Percentiles rank a stretch among this genome's conserved stretches.
phyloP scores from a whole-genome alignment of 2,329 filamentous ascomycete genomes.

The Phaeophleospora eucalypticola region DNA sequence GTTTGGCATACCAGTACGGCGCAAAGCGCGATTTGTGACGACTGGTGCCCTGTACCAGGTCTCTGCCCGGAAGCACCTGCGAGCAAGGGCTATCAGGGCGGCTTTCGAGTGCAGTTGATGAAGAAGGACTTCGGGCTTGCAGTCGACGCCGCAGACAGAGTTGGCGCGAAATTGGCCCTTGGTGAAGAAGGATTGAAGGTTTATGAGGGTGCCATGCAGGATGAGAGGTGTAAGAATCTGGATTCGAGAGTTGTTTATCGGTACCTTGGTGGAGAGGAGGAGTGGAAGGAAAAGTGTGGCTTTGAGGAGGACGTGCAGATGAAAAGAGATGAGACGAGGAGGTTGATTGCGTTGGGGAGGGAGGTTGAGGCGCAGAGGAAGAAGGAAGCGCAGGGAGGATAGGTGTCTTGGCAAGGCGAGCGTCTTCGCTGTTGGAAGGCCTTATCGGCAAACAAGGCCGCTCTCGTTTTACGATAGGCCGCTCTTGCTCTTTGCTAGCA shows the following conservation, averaged over 20 bases:
- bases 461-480: too few species aligned
- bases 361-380: conserved; percentile 14
- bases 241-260: conserved; percentile 58
- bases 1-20: conserved; percentile 52
- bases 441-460: too few species aligned
- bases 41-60: conserved; percentile 50
- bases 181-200: conserved; percentile 49
- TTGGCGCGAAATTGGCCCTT: conserved; percentile 49
- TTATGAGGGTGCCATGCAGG: conserved; percentile 51
- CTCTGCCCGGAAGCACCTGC: conserved; percentile 47
- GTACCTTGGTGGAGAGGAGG: conserved; percentile 51
- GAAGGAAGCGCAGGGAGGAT: background rate
- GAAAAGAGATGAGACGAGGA: conserved; percentile 28
- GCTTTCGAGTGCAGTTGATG: conserved; percentile 59
- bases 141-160: conserved; percentile 50
- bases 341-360: conserved; percentile 21
- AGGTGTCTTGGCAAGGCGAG: too few species aligned
- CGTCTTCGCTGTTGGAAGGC: too few species aligned
- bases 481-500: too few species aligned
- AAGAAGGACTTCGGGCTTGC: conserved; percentile 56
- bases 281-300: conserved; percentile 39
- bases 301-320: conserved; percentile 26
- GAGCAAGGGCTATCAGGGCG: conserved; percentile 48
- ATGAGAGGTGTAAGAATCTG: conserved; percentile 49
- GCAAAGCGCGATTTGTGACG: conserved; percentile 50